Base-by-base conservation (phyloP, 176 grass and related monocot species). In the Alopecurus myosuroides region DNA sequence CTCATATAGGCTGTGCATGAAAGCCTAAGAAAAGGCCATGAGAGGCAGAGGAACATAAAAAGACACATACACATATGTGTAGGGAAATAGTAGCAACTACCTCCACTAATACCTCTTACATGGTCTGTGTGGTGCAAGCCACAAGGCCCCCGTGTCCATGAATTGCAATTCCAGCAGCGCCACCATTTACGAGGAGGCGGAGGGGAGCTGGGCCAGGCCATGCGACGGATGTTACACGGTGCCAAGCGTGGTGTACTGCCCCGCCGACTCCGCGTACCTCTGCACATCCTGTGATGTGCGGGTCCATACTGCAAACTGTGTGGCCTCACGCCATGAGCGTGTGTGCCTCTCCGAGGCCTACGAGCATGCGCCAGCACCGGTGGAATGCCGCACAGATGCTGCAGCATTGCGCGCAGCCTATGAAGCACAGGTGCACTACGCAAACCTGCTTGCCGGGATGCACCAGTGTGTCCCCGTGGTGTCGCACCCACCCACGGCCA, bases 161-260 rank as follows among this genome's bases (percentile, higher is more conserved):
- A 86, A 86, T 53, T 86, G 57, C 26, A 78, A 28, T 41, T 67
- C 74, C 25, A 31, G 58, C 23, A 12, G 79, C 65, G 76, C 22
- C 74, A 79, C 22, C 74, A 65, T 81, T 67, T 18, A 84, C 8
- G 53, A 86, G 25, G 36, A 84, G 77, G 85, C 84, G 53, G 80
- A 22, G 12, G 34, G 41, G 15, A 72, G 63, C 45, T 82, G 87
- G 95, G 56, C 22, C 2, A 79, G 75, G 57, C 75, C 66, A 30
- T 98, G 91, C 44, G 53, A 98, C 12, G 85, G 82, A 13, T 95
- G 93, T 70, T 61, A 70, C 7, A 9, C 61, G 20, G 91, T 81
- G 81, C 67, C 91, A 3, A 81, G 85, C 60, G 56, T 84, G 46
- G 95, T 95, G 77, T 95, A 98, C 70, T 95, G 93, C 91, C 85